Conservation (phyloP, 495 filamentous ascomycete species). For the Neurospora cerealis region DNA sequence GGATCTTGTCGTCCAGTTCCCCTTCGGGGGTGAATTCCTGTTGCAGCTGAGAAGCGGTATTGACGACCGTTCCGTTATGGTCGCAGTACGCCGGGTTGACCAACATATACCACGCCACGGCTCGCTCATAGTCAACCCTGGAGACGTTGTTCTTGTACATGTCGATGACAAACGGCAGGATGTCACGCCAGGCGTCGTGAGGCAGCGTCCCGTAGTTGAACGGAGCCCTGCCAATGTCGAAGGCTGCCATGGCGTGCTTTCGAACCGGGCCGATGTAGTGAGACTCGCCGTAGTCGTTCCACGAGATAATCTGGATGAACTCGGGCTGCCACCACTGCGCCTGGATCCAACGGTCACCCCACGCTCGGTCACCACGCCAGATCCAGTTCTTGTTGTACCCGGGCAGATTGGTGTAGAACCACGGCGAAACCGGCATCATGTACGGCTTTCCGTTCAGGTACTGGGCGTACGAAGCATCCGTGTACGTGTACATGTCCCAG, state of each 20-base stretch:
- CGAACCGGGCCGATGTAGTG: conserved; percentile 50
- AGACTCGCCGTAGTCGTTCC: conserved; percentile 64
- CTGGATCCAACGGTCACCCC: conserved; percentile 60
- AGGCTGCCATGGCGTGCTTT: conserved; percentile 32
- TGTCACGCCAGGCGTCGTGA: conserved; percentile 27
- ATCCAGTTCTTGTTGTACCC: conserved; percentile 60
- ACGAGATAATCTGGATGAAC: conserved; percentile 44
- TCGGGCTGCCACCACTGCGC: conserved; percentile 47
- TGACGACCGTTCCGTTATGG: conserved; percentile 23
- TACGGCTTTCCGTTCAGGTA: conserved; percentile 11
- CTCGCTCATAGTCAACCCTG: conserved; percentile 21
- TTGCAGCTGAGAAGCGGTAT: conserved; percentile 8
- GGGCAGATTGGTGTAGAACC: conserved; percentile 57
- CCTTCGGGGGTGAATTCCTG: conserved; percentile 5
- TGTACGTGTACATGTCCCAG: no score
- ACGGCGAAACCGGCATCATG: conserved; percentile 66
- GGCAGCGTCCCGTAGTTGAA: conserved; percentile 32
- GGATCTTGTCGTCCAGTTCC: conserved; percentile 26
- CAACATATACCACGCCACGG: conserved; percentile 52
- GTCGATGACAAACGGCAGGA: conserved; percentile 51
- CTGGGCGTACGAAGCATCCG: background rate
- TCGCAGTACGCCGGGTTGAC: conserved; percentile 17
- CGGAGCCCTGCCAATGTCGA: conserved; percentile 31
- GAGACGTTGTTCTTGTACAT: conserved; percentile 39
- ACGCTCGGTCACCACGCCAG: conserved; percentile 54